Percentiles rank a stretch among this genome's conserved stretches.
phyloP scores from a whole-genome alignment of 768 basidiomycete genomes.

The Leccinum incarnatum region DNA sequence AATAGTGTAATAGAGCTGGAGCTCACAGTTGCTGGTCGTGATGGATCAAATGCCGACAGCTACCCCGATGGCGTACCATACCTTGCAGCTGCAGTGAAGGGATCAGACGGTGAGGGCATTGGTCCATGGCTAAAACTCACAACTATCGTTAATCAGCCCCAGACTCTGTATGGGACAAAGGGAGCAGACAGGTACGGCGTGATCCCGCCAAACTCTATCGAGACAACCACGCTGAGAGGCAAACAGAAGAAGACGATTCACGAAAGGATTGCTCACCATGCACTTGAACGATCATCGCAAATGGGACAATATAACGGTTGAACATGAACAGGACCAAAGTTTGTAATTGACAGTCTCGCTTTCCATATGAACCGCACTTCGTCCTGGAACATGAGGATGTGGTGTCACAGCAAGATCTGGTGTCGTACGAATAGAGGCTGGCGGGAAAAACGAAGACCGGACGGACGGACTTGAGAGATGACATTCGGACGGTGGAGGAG shows the following conservation, averaged over 20 bases:
- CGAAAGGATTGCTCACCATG: slow-evolving; percentile 25
- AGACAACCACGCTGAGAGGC: too few relatives aligned
- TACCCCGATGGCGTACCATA: slow-evolving; percentile 17
- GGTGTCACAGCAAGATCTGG: slow-evolving; percentile 33
- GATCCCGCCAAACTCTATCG: slow-evolving; percentile 25
- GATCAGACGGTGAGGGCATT: not conserved
- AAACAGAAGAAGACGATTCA: not conserved
- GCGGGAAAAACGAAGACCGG: not conserved
- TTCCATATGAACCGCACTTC: slow-evolving; percentile 34
- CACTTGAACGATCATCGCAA: slow-evolving; percentile 28
- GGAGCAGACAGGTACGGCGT: slow-evolving; percentile 8
- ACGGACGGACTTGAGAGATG: not conserved
- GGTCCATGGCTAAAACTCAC: slow-evolving; percentile 8
- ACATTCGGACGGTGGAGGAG: not conserved
- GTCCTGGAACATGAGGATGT: slow-evolving; percentile 32
- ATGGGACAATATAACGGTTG: slow-evolving; percentile 33
- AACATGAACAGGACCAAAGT: slow-evolving; percentile 31
- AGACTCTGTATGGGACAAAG: not conserved
- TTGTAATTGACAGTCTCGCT: slow-evolving; percentile 28
- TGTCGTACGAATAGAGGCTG: not conserved
- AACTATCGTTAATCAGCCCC: slow-evolving; percentile 8
- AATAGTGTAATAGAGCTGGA: not conserved
- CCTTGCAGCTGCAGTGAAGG: slow-evolving; percentile 22
- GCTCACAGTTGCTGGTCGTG: slow-evolving; percentile 36
- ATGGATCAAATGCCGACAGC: slow-evolving; percentile 37